Base-by-base conservation (phyloP, 2,329 filamentous ascomycete genomes). In the Talaromyces verruculosus region DNA sequence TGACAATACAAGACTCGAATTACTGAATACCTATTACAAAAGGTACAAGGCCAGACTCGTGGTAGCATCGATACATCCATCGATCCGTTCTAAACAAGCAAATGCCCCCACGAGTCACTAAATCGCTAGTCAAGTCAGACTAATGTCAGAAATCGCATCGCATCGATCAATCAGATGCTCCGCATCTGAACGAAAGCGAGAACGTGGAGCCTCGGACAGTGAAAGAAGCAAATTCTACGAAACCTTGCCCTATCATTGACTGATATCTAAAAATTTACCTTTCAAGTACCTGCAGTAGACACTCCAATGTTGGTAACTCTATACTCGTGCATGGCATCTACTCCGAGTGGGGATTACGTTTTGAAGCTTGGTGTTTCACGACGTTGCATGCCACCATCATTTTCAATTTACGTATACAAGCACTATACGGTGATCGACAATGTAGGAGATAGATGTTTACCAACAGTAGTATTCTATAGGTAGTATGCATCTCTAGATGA, bases 381-480 rank as follows among this genome's bases (percentile, higher is more conserved):
- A 61, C 25, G 39, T 61, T 61, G 58, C 41, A 61, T 61, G 58
- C 58, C 35, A 33, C 22, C 17, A 22, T 8, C n/a, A 4, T 45
- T 5, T 19, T 43, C 5, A 35, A 19, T 45, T 8, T 30, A 22
- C n/a, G 37, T 30, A 33, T 28, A 47, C 39, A 25, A 8, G n/a
- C 28, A 35, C 6, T 22, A 57, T 22, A 37, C 3, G 15, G 15
- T 47, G 58, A 61, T 61, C 58, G 58, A 22, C 58, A 61, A 33
- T 35, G 58, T 47, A 25, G 22, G 19, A 33, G 57, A 47, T 47
- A 39, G 53, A 37, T 7, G 30, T 22, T 17, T 7, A 37, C 53
- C 30, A 39, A 57, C 6, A 37, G 53, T 57, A 57, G 53, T 15
- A 22, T 39, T 22, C 5, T 15, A n/a, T 51, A n/a, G 13, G 19